phyloP scores from a whole-genome alignment of 2,329 filamentous ascomycete species.

The Ceratocystiopsis sp. region DNA sequence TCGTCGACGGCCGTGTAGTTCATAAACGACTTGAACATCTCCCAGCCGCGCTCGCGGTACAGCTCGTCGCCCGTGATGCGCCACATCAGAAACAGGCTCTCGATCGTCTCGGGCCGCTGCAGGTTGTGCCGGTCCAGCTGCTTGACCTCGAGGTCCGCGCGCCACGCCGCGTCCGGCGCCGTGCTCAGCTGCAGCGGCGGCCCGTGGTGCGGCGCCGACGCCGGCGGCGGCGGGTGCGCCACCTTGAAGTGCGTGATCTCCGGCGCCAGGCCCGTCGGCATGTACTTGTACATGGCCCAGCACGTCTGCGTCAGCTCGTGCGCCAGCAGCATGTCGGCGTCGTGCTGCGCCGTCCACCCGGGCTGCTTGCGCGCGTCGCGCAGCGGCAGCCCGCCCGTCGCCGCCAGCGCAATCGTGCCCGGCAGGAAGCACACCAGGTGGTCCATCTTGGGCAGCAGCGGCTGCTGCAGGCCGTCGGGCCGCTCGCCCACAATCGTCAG shows the following conservation, averaged over 20 bases:
- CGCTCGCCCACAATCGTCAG: conserved; percentile 86
- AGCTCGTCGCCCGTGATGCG: conserved; percentile 79
- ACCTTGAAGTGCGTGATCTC: conserved; percentile 90
- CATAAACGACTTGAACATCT: conserved; percentile 90
- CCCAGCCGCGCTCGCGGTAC: conserved; percentile 95
- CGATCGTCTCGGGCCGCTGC: conserved; percentile 90
- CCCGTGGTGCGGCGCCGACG: conserved; percentile 31
- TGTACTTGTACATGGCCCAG: conserved; percentile 92
- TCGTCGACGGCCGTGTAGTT: conserved; percentile 68
- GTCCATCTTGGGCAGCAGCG: conserved; percentile 82
- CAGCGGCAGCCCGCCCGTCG: conserved; percentile 62
- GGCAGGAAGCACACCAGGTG: conserved; percentile 96
- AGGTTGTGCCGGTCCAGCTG: conserved; percentile 78
- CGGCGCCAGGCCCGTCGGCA: conserved; percentile 75
- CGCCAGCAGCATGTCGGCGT: conserved; percentile 75
- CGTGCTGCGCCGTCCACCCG: conserved; percentile 61
- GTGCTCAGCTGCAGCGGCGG: conserved; percentile 32
- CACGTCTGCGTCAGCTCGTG: conserved; percentile 90
- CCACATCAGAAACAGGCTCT: conserved; percentile 97
- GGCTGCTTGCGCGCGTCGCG: conserved; percentile 54
- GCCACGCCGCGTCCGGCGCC: conserved; percentile 46
- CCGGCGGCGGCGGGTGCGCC: conserved; percentile 47
- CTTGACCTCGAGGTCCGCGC: conserved; percentile 64
- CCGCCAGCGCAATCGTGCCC: conserved; percentile 80
- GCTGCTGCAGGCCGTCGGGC: conserved; percentile 49